phyloP scores from a whole-genome alignment of 202 grass and related monocot genomes.

The Alloteropsis angusta region DNA sequence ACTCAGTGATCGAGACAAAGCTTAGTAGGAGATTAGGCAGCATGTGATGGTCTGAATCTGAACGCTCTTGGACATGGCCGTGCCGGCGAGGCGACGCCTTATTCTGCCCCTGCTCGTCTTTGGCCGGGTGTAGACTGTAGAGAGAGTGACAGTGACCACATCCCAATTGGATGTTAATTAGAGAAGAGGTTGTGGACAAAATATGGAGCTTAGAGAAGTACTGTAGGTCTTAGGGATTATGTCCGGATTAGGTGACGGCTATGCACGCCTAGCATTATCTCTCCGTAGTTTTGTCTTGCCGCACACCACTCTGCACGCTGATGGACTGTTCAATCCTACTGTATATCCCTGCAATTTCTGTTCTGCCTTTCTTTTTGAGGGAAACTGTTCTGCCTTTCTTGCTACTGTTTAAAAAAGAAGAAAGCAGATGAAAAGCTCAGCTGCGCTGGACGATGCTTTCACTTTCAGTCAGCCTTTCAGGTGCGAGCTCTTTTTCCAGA shows the following conservation, averaged over 20 bases:
- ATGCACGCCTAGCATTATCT: not conserved
- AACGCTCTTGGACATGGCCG: not conserved
- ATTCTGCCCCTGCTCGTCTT: not conserved
- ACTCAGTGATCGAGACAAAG: not conserved
- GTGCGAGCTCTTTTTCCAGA: not conserved
- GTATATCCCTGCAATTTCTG: not conserved
- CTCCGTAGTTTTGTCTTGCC: not conserved
- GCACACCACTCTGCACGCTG: not conserved
- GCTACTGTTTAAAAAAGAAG: not conserved
- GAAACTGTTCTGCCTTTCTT: not conserved
- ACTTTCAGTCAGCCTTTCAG: no score
- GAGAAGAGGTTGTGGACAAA: no score
- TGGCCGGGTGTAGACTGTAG: not conserved
- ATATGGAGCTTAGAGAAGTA: not conserved
- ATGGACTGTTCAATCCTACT: no score
- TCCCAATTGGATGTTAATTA: not conserved
- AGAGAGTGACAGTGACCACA: not conserved
- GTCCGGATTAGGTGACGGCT: not conserved
- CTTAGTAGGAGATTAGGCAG: not conserved
- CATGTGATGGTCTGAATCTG: not conserved
- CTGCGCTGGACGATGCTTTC: not conserved
- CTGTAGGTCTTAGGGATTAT: not conserved
- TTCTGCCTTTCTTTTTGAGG: not conserved
- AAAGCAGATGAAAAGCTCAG: not conserved
- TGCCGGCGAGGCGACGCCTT: conserved; percentile 20